A percentile compares a stretch with the other conserved stretches of the same genome.
phyloP scores from a whole-genome alignment of 2,329 filamentous ascomycete species.

The Colletotrichum euphorbiae region DNA sequence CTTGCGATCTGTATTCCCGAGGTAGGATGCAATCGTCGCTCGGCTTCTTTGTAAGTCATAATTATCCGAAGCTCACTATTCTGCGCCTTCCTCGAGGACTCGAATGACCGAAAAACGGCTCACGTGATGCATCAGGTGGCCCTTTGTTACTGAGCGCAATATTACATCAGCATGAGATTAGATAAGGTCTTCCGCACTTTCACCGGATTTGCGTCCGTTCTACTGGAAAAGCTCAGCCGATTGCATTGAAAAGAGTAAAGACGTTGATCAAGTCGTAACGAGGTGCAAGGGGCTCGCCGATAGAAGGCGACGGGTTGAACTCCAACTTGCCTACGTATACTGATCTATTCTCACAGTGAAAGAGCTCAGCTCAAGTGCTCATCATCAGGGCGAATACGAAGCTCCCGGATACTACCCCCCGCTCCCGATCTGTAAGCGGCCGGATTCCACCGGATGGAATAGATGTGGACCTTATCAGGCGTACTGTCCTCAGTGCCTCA shows the following conservation, averaged over 20 bases:
- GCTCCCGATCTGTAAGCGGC: conserved; percentile 45
- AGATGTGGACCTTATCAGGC: conserved; percentile 49
- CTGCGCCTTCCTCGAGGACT: not conserved
- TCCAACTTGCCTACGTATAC: conserved; percentile 49
- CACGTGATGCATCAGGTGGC: no score
- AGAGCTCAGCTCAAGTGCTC: conserved; percentile 53
- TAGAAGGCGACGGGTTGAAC: conserved; percentile 50
- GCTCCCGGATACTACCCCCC: conserved; percentile 50
- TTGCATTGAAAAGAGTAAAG: conserved; percentile 44
- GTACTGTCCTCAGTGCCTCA: conserved; percentile 51
- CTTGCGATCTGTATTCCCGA: not conserved
- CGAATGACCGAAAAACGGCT: no score
- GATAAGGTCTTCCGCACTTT: no score
- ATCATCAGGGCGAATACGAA: conserved; percentile 56
- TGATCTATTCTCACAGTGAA: conserved; percentile 43
- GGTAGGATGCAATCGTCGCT: not conserved
- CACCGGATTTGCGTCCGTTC: no score
- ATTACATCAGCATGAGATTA: no score
- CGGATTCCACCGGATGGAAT: conserved; percentile 53
- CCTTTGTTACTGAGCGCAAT: no score
- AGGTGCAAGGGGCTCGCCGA: conserved; percentile 44
- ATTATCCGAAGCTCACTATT: no score
- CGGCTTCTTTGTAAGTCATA: not conserved
- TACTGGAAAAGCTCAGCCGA: no score
- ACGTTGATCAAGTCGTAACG: conserved; percentile 53